These are phyloP conservation scores for Grosmannia huntii DNA, from an alignment of 2,329 filamentous ascomycete genomes.

Conservation along the genomic window DNA sequence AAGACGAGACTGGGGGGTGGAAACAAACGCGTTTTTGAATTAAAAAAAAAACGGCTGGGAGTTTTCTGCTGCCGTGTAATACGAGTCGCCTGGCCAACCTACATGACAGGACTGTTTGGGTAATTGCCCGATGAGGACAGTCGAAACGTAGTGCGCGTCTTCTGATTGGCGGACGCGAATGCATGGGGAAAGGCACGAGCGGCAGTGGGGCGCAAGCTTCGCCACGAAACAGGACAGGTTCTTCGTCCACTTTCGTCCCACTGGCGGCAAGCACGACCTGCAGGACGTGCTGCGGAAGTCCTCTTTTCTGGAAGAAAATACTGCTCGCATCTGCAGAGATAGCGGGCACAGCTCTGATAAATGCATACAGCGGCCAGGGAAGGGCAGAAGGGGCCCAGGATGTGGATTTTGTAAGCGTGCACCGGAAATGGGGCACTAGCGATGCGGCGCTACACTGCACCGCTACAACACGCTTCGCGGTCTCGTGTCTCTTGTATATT, in stretches of 20 bases:
- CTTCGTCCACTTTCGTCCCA: neutral
- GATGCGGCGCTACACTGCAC: conserved; percentile 5
- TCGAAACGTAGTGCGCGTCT: conserved; percentile 8
- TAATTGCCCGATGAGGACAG: conserved; percentile 11
- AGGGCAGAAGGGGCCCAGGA: neutral
- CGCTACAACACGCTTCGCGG: conserved; percentile 13
- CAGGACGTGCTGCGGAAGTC: neutral
- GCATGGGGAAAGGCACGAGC: conserved; percentile 8
- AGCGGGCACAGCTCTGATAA: neutral
- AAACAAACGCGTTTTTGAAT: conserved; percentile 9
- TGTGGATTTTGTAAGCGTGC: neutral
- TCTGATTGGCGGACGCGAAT: conserved; percentile 13
- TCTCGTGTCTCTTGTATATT: conserved; percentile 10
- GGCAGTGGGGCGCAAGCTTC: conserved; percentile 4
- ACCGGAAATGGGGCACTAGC: conserved; percentile 9
- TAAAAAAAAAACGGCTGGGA: neutral
- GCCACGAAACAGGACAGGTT: conserved; percentile 6
- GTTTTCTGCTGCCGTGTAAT: neutral
- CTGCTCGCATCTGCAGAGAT: neutral
- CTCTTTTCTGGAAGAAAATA: neutral
- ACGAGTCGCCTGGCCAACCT: conserved; percentile 11
- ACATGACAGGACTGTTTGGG: conserved; percentile 8
- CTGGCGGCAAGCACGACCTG: neutral
- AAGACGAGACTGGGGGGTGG: conserved; percentile 6
- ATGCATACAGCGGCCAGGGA: neutral